These are phyloP conservation scores for Excoecaria agallocha DNA, from an alignment of 345 rosid species.

Conservation along the genomic window DNA sequence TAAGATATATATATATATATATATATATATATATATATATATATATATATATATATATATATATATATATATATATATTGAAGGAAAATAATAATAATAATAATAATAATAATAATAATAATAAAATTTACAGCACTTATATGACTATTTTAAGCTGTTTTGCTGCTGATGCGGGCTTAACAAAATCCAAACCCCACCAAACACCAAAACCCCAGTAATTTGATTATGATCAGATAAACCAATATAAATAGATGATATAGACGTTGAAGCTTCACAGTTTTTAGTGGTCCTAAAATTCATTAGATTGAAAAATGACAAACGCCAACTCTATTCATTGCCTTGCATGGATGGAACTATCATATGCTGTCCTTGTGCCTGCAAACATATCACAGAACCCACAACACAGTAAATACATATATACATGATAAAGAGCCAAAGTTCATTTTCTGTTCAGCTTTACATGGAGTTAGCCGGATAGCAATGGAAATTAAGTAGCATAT, in stretches of 20 bases:
- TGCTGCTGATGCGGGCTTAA: constrained; percentile 13
- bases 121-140: constrained; percentile 33
- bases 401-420: no score
- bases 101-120: background rate
- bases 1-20: no score
- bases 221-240: constrained; percentile 16
- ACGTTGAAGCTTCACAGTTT: constrained; percentile 25
- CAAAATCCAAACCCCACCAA: constrained; percentile 11
- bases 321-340: constrained; percentile 37
- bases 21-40: no score
- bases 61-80: background rate
- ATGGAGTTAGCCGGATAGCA: no score
- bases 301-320: constrained; percentile 10
- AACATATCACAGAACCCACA: constrained; percentile 9
- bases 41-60: no score
- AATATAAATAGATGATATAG: constrained; percentile 18
- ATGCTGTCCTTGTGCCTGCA: constrained; percentile 52
- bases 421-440: no score
- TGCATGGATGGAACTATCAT: constrained; percentile 50
- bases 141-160: constrained; percentile 11
- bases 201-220: constrained; percentile 14
- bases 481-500: no score
- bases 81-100: no score
- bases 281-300: constrained; percentile 23
- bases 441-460: no score